Conservation (phyloP, 1,139 yeast genomes). For the Wickerhamomyces sp. region DNA sequence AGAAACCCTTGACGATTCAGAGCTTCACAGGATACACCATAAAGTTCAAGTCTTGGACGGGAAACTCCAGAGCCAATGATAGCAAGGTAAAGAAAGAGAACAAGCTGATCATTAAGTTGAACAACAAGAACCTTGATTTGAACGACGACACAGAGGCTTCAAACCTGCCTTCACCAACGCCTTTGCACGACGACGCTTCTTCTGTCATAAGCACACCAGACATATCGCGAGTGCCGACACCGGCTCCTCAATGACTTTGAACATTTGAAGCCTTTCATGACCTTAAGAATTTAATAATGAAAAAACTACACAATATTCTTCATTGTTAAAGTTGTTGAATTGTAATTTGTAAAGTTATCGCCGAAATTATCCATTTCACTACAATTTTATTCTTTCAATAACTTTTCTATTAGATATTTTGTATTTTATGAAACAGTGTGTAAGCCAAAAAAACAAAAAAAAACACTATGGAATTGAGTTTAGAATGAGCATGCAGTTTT, state of each 20-base stretch:
- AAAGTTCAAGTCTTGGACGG: constrained; percentile 40
- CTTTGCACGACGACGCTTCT: constrained; percentile 12
- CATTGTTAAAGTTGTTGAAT: too few relatives aligned
- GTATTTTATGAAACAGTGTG: too few relatives aligned
- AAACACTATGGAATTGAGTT: too few relatives aligned
- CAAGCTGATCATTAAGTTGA: constrained; percentile 15
- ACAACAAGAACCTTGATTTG: constrained; percentile 12
- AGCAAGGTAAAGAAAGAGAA: background rate
- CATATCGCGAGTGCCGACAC: constrained; percentile 13
- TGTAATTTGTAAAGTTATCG: background rate
- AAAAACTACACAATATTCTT: too few relatives aligned
- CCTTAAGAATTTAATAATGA: too few relatives aligned
- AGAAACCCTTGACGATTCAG: constrained; percentile 42
- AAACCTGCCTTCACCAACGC: too few relatives aligned
- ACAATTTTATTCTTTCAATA: too few relatives aligned
- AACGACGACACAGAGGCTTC: constrained; percentile 6
- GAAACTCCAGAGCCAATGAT: constrained; percentile 14
- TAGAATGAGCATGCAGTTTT: too few relatives aligned
- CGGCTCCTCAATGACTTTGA: constrained; percentile 3
- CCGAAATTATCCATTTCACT: too few relatives aligned
- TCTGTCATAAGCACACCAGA: constrained; percentile 16
- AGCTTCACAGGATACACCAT: constrained; percentile 59
- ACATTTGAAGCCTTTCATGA: background rate
- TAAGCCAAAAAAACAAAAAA: too few relatives aligned
- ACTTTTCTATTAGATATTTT: too few relatives aligned